A percentile compares a stretch with the other conserved stretches of the same genome.
phyloP scores from a whole-genome alignment of 2,329 filamentous ascomycete species.

The Alternaria metachromatica region DNA sequence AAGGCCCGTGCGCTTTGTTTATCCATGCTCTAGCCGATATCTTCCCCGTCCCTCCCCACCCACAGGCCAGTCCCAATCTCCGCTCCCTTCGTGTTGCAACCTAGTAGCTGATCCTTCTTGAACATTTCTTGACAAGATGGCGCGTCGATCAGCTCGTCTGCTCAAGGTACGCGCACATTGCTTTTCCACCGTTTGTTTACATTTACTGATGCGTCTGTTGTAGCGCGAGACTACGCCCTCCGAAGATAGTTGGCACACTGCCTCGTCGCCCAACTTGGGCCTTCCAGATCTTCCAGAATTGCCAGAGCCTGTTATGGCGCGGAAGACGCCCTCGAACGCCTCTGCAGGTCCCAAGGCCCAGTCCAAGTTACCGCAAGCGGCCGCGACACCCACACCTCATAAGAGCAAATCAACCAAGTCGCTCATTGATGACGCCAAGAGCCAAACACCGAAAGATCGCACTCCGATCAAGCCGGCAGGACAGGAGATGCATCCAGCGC shows the following conservation, averaged over 20 bases:
- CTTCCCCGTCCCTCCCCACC: conserved; percentile 23
- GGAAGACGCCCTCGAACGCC: conserved; percentile 34
- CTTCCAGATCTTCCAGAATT: conserved; percentile 30
- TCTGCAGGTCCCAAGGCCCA: conserved; percentile 18
- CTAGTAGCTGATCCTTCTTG: conserved; percentile 7
- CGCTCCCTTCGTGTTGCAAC: conserved; percentile 12
- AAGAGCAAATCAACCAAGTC: conserved; percentile 34
- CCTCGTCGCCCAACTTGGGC: conserved; percentile 29
- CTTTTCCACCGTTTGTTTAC: conserved; percentile 35
- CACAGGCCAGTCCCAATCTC: conserved; percentile 36
- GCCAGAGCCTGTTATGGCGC: conserved; percentile 20
- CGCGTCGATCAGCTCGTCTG: conserved; percentile 46
- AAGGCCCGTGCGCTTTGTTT: conserved; percentile 27
- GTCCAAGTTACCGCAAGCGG: conserved; percentile 33
- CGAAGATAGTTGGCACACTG: conserved; percentile 38
- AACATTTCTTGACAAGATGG: conserved; percentile 33
- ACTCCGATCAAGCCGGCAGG: conserved; percentile 72
- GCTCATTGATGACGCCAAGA: conserved; percentile 24
- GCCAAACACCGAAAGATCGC: conserved; percentile 63
- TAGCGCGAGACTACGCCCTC: conserved; percentile 38
- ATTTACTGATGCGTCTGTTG: conserved; percentile 27
- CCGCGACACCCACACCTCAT: conserved; percentile 57
- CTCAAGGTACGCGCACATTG: conserved; percentile 37
- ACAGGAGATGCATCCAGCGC: conserved; percentile 91
- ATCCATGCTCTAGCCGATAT: conserved; percentile 22